A percentile compares a stretch with the other conserved stretches of the same genome.
Evolutionary conservation across 2,329 filamentous ascomycete genomes (phyloP).

Genomic region (Thelonectria blattea): DNA sequence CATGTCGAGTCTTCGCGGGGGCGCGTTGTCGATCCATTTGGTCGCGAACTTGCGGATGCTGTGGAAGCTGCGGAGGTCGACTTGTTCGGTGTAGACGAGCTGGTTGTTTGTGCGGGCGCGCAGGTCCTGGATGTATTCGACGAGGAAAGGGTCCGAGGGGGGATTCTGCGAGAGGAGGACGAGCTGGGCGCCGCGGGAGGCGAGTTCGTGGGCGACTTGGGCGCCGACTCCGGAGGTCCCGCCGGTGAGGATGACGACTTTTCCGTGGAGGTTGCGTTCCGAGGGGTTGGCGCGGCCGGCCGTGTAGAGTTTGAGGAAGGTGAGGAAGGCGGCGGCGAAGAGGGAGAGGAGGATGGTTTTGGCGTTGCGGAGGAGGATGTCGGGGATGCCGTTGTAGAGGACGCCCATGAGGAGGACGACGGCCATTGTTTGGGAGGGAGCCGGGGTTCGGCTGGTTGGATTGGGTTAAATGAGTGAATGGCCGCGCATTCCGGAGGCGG

Average conservation of each 20-base stretch:
- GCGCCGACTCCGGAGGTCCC: slow-evolving; percentile 94
- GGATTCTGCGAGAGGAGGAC: slow-evolving; percentile 86
- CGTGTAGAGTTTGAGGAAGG: slow-evolving; percentile 73
- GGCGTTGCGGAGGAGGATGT: slow-evolving; percentile 53
- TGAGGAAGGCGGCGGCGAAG: slow-evolving; percentile 47
- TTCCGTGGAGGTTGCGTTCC: slow-evolving; percentile 88
- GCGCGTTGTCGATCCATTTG: slow-evolving; percentile 96
- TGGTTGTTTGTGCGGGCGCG: slow-evolving; percentile 78
- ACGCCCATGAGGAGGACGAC: slow-evolving; percentile 57
- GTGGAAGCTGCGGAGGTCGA: slow-evolving; percentile 86
- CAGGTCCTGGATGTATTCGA: slow-evolving; percentile 91
- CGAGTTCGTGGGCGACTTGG: slow-evolving; percentile 74
- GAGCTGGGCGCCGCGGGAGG: slow-evolving; percentile 84
- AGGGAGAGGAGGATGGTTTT: slow-evolving; percentile 50
- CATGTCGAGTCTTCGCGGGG: slow-evolving; percentile 87
- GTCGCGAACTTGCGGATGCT: slow-evolving; percentile 93
- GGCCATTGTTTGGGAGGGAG: slow-evolving; percentile 50
- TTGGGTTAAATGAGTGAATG: neutral
- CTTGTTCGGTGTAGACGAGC: slow-evolving; percentile 93
- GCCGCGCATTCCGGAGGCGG: slow-evolving; percentile 26
- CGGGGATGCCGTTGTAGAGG: slow-evolving; percentile 56
- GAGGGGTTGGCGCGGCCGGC: slow-evolving; percentile 75
- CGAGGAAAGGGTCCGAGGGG: slow-evolving; percentile 83
- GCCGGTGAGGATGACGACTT: slow-evolving; percentile 91
- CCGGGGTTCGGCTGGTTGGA: slow-evolving; percentile 1